Evolutionary conservation across 768 basidiomycete species (phyloP).

Genomic region (Termitomyces sp.): DNA sequence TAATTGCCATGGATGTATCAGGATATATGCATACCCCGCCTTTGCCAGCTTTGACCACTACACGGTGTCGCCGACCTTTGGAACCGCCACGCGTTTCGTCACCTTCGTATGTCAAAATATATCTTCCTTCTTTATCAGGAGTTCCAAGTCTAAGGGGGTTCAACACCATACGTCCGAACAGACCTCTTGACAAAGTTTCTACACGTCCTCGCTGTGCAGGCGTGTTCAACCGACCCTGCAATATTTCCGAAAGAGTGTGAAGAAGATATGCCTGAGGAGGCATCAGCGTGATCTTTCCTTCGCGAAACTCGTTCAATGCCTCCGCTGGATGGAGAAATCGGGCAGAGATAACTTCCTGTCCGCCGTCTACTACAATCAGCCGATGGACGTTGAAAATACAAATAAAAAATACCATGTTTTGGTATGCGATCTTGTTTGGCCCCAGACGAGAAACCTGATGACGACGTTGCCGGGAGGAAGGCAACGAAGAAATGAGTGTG

Average conservation of each 20-base stretch:
- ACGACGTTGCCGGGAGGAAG: constrained; percentile 48
- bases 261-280: constrained; percentile 77
- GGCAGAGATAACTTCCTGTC: constrained; percentile 66
- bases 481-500: constrained; percentile 68
- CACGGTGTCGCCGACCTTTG: constrained; percentile 59
- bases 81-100: constrained; percentile 67
- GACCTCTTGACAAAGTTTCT: constrained; percentile 44
- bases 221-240: constrained; percentile 42
- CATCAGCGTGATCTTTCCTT: constrained; percentile 57
- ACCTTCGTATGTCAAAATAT: constrained; percentile 63
- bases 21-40: constrained; percentile 45
- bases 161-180: constrained; percentile 63
- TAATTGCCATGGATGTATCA: background rate
- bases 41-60: constrained; percentile 43
- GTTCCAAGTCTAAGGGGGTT: constrained; percentile 44
- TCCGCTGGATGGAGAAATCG: constrained; percentile 59
- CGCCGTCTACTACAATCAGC: constrained; percentile 44
- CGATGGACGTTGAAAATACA: background rate
- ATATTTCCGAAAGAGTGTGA: constrained; percentile 54
- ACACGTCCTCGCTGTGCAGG: constrained; percentile 46
- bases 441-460: constrained; percentile 52
- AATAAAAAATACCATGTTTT: constrained; percentile 42
- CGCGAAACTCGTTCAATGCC: constrained; percentile 51
- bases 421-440: constrained; percentile 57
- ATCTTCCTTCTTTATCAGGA: constrained; percentile 42